Evolutionary conservation across 129 eudicot genomes (phyloP).

Genomic region (Flaveria bidentis): DNA sequence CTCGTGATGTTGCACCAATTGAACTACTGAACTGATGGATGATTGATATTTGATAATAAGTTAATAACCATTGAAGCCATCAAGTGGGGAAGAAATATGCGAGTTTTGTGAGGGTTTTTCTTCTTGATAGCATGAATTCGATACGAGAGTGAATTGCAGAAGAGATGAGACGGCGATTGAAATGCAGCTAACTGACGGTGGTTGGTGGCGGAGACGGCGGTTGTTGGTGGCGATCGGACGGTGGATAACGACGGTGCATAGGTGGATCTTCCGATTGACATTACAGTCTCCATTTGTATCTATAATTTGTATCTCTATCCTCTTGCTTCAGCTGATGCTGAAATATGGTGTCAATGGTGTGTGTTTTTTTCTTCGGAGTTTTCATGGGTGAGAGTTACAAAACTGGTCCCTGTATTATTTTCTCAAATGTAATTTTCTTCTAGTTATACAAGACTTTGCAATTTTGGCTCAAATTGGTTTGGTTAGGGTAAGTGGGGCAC

Average conservation of each 20-base stretch:
- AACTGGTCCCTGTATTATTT: slow-evolving; percentile 12
- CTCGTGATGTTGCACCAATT: not conserved
- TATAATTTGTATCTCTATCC: not conserved
- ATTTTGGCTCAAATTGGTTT: not conserved
- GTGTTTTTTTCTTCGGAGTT: not conserved
- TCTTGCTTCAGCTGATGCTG: slow-evolving; percentile 19
- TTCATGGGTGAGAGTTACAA: slow-evolving; percentile 3
- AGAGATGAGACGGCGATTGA: slow-evolving; percentile 52
- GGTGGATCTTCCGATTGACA: slow-evolving; percentile 38
- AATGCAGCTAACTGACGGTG: slow-evolving; percentile 65
- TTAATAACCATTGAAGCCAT: slow-evolving; percentile 61
- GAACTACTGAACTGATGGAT: not conserved
- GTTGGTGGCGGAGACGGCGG: slow-evolving; percentile 39
- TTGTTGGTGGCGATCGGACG: slow-evolving; percentile 35
- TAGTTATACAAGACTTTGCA: not conserved
- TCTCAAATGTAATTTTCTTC: not conserved
- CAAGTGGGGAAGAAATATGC: slow-evolving; percentile 74
- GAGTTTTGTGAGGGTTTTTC: slow-evolving; percentile 39
- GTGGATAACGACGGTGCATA: slow-evolving; percentile 29
- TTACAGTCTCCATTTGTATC: slow-evolving; percentile 42
- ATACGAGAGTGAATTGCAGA: slow-evolving; percentile 39
- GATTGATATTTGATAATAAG: not conserved
- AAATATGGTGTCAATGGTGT: not conserved
- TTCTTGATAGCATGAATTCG: slow-evolving; percentile 38
- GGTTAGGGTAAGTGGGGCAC: not conserved